Conservation (phyloP, 495 filamentous ascomycete species). For the Saxophila tyrrhenica region DNA sequence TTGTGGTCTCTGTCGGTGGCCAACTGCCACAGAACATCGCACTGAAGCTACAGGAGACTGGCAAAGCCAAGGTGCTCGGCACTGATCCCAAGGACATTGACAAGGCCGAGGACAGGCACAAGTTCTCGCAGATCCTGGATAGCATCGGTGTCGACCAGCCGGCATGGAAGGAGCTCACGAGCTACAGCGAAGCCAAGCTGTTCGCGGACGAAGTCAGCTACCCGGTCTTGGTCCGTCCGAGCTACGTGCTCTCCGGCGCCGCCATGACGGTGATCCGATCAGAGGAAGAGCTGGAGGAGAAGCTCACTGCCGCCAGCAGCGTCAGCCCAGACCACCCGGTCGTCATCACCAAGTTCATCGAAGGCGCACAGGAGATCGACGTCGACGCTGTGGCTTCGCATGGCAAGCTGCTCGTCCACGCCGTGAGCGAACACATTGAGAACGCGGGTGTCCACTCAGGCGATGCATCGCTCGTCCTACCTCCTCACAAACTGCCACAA, state of each 20-base stretch:
- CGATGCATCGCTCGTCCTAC: conserved; percentile 85
- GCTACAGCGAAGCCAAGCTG: conserved; percentile 69
- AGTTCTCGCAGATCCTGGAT: conserved; percentile 95
- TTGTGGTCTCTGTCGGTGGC: conserved; percentile 90
- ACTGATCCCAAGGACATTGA: conserved; percentile 91
- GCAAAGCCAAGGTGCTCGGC: conserved; percentile 77
- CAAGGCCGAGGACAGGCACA: conserved; percentile 93
- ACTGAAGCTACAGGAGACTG: conserved; percentile 82
- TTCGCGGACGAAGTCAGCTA: conserved; percentile 82
- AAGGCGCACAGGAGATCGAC: conserved; percentile 94
- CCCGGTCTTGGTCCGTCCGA: conserved; percentile 86
- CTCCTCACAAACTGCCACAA: conserved; percentile 66
- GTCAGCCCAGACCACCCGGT: conserved; percentile 94
- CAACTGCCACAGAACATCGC: conserved; percentile 97
- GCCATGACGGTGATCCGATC: conserved; percentile 96
- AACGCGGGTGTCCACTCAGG: conserved; percentile 95
- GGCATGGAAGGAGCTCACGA: conserved; percentile 93
- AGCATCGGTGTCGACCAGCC: conserved; percentile 94
- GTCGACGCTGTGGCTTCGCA: conserved; percentile 87
- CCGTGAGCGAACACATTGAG: conserved; percentile 93
- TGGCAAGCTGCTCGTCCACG: conserved; percentile 81
- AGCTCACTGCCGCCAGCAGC: conserved; percentile 75
- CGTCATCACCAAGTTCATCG: conserved; percentile 97
- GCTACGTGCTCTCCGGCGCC: conserved; percentile 91
- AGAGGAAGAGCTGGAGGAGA: conserved; percentile 74